Evolutionary conservation across 2,329 filamentous ascomycete genomes (phyloP), one percentile per base, ranked within the genome.

Genomic region (Penicillium rolfsii): DNA sequence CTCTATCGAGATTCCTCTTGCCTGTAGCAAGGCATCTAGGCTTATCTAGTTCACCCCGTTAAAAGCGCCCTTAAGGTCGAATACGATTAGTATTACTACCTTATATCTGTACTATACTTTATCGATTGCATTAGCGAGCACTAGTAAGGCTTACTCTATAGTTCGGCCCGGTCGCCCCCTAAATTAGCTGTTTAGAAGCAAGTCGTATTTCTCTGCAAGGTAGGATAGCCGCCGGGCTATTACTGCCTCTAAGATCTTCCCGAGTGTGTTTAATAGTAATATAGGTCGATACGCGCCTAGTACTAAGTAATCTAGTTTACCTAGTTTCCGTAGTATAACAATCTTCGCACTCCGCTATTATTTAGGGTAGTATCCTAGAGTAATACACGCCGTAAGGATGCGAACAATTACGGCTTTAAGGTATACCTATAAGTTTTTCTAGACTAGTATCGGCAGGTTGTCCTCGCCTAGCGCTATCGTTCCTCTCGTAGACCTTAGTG

Each of bases 271-370:
- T 0, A 73, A 64, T 0, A 68, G 65, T 41, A 67, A 73, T 46
- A 73, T 74, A 19, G 63, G 71, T 8, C 63, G 60, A 35, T 72
- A 73, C 12, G 67, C 66, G 41, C 66, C 62, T 0, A 66, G 61
- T 1, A 64, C 30, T 22, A 58, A 60, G 52, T 74, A 74, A 53
- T 73, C 64, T 24, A 53, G 61, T 40, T 73, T 71, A 5, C 62
- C 59, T 2, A 65, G 70, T 45, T 74, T 74, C 26, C 66, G 55
- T 28, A 72, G 55, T 1, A 69, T 63, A 4, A 71, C 49, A 36
- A 72, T 71, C 19, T 60, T 61, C 22, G 61, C 66, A 12, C 22
- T 56, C 7, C 63, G 55, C 67, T 58, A 71, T 59, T 55, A 53
- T 30, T 54, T 46, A 3, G 63, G 69, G 46, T 69, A 60, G 50